phyloP scores from a whole-genome alignment of 352 stramenopile species.

The Pythium plurisporium region DNA sequence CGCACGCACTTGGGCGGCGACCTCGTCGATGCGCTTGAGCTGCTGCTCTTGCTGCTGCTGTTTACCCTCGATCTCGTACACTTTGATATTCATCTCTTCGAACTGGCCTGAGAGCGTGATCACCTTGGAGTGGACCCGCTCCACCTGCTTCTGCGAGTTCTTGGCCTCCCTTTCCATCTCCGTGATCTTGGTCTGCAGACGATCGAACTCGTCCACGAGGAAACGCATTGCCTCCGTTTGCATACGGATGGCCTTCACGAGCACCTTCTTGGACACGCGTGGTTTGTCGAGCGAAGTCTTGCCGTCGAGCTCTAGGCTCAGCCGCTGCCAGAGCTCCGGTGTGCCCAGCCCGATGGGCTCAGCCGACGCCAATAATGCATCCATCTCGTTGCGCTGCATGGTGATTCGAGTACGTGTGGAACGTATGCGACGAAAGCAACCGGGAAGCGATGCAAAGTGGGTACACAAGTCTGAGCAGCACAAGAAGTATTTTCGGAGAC shows the following conservation, averaged over 20 bases:
- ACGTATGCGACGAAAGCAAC: not conserved
- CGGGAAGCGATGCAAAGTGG: not conserved
- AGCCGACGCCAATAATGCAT: conserved; percentile 45
- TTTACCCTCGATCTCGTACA: conserved; percentile 57
- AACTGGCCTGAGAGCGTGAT: conserved; percentile 69
- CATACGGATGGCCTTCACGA: conserved; percentile 79
- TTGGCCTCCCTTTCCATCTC: conserved; percentile 75
- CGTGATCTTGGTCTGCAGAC: conserved; percentile 64
- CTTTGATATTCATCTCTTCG: conserved; percentile 61
- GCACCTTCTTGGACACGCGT: conserved; percentile 77
- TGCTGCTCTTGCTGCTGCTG: conserved; percentile 59
- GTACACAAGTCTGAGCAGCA: not conserved
- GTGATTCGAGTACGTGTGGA: not conserved
- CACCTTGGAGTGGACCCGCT: conserved; percentile 73
- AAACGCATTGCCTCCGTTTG: conserved; percentile 82
- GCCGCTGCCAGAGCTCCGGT: conserved; percentile 72
- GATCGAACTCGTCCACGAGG: conserved; percentile 80
- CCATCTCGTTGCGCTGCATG: conserved; percentile 84
- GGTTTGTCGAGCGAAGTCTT: conserved; percentile 77
- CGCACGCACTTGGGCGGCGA: conserved; percentile 38
- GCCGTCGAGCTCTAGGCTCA: conserved; percentile 75
- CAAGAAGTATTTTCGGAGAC: conserved; percentile 16
- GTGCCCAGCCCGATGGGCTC: conserved; percentile 57
- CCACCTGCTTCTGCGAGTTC: conserved; percentile 72
- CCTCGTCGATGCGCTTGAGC: conserved; percentile 71